Conservation (phyloP, 78 protist species). For the Dictyostelium firmibasis region DNA sequence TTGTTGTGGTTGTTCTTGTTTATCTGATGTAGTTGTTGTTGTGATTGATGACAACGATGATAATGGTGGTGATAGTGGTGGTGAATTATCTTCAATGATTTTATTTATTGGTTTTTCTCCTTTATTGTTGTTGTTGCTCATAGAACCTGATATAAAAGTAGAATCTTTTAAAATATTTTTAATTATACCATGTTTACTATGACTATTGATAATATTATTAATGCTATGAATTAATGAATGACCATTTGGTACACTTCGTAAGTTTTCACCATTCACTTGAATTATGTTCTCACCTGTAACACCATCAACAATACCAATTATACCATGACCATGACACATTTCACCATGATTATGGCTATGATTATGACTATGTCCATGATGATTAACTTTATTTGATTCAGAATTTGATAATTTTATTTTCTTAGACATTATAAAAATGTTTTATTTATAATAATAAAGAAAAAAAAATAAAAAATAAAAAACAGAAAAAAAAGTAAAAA, state of each 20-base stretch:
- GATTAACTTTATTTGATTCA: neutral
- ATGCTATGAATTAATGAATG: neutral
- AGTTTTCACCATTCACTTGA: neutral
- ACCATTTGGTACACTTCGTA: constrained; percentile 8
- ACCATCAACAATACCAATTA: neutral
- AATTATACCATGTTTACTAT: constrained; percentile 3
- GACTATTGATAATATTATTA: neutral
- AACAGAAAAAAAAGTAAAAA: too few species aligned
- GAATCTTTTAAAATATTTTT: neutral
- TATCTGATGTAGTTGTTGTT: neutral
- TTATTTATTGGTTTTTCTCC: neutral
- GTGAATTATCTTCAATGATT: neutral
- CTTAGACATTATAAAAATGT: neutral
- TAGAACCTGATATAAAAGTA: neutral
- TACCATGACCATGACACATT: constrained; percentile 8
- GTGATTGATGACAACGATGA: neutral
- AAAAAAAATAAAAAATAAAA: too few species aligned
- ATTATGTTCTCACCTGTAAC: neutral
- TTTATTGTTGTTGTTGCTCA: too few species aligned
- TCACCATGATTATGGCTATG: constrained; percentile 8
- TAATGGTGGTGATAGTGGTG: neutral
- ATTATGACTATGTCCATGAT: neutral
- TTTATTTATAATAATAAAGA: neutral
- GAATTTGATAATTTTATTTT: neutral
- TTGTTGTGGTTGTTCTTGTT: neutral